Base-by-base conservation (phyloP, 495 filamentous ascomycete genomes). In the Neurospora tetraspora region DNA sequence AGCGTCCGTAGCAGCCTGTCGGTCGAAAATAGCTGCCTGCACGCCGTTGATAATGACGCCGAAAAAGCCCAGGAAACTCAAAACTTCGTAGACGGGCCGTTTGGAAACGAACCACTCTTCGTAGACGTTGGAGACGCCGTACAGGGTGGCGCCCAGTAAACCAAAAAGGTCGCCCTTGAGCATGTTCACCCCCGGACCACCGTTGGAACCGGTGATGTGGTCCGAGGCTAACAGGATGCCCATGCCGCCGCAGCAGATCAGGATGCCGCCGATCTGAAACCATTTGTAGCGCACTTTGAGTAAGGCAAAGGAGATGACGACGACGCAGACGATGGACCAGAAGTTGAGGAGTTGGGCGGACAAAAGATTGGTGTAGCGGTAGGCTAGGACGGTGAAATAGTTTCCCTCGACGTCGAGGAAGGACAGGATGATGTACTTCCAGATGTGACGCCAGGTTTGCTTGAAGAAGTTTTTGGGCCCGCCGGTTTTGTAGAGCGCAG, bases 271-370 rank as follows among this genome's bases (percentile, higher is more conserved):
- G 71, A 97, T 88, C 82, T 98, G 96, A 34, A 91, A 86, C 76
- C 86, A 81, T 80, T 93, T 92, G 85, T 99, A 99, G 71, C 96
- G 93, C 34, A 99, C 96, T 42, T 84, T 85, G 34, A 99, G 88
- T 78, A 97, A 85, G 61, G 90, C 68, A 82, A 94, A 92, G 10
- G 94, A 97, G 76, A 98, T 81, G 73, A 91, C 79, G 36, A 98
- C 94, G 37, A 99, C 96, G 72, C 96, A 89, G 23, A 95, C 93
- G 73, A 99, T 99, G 75, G 94, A 91, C 95, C 96, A 99, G 87
- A 99, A 98, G 86, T 97, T 97, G 82, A 99, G 94, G 39, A 99
- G 86, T 83, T 98, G 94, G 10, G 93, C 94, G 70, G 92, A 96
- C 39, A 96, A 88, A 80, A 94, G 91, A 78, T 90, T 96, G 69